These are phyloP conservation scores for Endocalyx cinctus DNA, from an alignment of 2,329 filamentous ascomycete species.

Conservation along the genomic window DNA sequence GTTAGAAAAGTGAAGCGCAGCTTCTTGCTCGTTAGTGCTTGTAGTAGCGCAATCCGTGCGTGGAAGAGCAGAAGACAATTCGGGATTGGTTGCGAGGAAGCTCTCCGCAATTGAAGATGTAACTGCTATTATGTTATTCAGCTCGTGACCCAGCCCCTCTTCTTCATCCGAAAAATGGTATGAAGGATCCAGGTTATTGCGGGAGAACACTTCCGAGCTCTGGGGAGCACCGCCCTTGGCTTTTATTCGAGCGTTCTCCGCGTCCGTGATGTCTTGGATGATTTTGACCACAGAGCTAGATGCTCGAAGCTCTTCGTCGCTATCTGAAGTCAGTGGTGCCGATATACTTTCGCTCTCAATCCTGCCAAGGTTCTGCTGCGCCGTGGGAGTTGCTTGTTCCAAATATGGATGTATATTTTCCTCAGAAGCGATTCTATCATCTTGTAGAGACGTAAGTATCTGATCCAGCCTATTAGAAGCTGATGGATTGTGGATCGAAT, in stretches of 20 bases:
- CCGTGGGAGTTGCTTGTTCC: too few species aligned
- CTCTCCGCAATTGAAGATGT: background rate
- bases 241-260: background rate
- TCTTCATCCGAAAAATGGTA: conserved; percentile 5
- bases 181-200: conserved; percentile 1
- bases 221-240: background rate
- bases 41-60: background rate
- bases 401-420: too few species aligned
- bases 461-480: background rate
- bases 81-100: background rate
- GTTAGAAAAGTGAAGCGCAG: background rate
- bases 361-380: too few species aligned
- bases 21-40: background rate
- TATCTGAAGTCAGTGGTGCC: background rate
- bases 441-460: background rate
- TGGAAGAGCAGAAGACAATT: background rate
- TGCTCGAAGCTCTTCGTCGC: background rate
- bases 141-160: background rate
- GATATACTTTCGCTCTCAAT: too few species aligned
- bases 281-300: background rate
- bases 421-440: background rate
- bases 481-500: background rate
- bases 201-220: conserved; percentile 3
- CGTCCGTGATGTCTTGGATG: background rate
- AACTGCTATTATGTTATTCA: background rate